Percentiles rank a stretch among this genome's conserved stretches.
These are phyloP conservation scores for Blastomyces gilchristii DNA, from an alignment of 2,329 filamentous ascomycete species.

Conservation along the genomic window DNA sequence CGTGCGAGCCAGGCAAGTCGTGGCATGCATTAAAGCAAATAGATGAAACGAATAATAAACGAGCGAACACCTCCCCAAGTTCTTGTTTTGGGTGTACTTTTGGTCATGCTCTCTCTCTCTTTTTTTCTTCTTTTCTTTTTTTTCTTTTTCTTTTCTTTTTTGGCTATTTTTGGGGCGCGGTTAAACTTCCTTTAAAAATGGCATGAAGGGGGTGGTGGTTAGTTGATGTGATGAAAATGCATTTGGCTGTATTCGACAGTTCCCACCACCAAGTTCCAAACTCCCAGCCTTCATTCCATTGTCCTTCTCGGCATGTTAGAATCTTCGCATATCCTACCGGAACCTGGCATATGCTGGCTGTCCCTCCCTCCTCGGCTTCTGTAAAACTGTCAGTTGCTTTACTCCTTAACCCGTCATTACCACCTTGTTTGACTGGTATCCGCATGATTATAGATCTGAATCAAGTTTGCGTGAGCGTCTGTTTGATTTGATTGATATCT, in stretches of 20 bases:
- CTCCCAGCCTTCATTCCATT: neutral
- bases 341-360: neutral
- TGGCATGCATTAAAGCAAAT: constrained; percentile 22
- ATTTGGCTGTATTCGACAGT: neutral
- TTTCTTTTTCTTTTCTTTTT: neutral
- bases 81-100: neutral
- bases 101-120: neutral
- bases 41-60: constrained; percentile 25
- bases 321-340: neutral
- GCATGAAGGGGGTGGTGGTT: neutral
- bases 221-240: neutral
- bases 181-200: neutral
- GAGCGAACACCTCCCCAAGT: constrained; percentile 17
- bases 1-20: constrained; percentile 53
- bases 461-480: neutral
- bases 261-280: neutral
- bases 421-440: neutral
- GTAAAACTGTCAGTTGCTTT: neutral
- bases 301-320: neutral
- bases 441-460: constrained; percentile 3
- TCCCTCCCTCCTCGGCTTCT: no score
- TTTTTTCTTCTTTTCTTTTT: neutral
- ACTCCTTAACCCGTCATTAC: neutral
- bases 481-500: neutral
- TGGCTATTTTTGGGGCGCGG: neutral